Conservation (phyloP, 805 yeast species). For the Vanderwaltozyma yarrowii region DNA sequence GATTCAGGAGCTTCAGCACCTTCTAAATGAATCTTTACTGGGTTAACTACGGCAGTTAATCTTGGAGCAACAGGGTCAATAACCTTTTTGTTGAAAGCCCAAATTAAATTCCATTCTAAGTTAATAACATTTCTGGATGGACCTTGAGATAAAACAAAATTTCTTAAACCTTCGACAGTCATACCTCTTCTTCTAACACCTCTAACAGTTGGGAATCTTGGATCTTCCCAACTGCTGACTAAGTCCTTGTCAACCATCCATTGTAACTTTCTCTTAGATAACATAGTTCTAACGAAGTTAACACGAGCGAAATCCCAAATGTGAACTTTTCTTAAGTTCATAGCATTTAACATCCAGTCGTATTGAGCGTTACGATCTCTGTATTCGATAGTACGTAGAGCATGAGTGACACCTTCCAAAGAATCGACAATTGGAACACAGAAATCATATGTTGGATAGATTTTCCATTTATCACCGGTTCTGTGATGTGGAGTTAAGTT, state of each 20-base stretch:
- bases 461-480: constrained; percentile 87
- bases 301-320: constrained; percentile 98
- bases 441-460: constrained; percentile 98
- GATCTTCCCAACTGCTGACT: constrained; percentile 96
- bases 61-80: constrained; percentile 97
- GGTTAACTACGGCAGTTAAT: constrained; percentile 73
- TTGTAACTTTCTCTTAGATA: constrained; percentile 95
- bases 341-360: constrained; percentile 84
- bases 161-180: constrained; percentile 95
- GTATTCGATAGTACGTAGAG: constrained; percentile 95
- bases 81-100: constrained; percentile 96
- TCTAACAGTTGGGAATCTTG: constrained; percentile 98
- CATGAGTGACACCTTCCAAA: constrained; percentile 94
- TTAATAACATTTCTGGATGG: constrained; percentile 96
- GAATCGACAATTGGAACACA: constrained; percentile 97
- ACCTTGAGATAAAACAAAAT: constrained; percentile 91
- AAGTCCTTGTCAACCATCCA: constrained; percentile 94
- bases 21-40: constrained; percentile 56
- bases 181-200: constrained; percentile 99
- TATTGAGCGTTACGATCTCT: constrained; percentile 98
- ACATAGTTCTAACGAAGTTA: constrained; percentile 89
- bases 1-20: constrained; percentile 52
- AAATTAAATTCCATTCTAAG: constrained; percentile 93
- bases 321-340: constrained; percentile 81
- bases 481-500: constrained; percentile 97